Base-by-base conservation (phyloP, 2,329 filamentous ascomycete genomes). In the Pyricularia sp. region DNA sequence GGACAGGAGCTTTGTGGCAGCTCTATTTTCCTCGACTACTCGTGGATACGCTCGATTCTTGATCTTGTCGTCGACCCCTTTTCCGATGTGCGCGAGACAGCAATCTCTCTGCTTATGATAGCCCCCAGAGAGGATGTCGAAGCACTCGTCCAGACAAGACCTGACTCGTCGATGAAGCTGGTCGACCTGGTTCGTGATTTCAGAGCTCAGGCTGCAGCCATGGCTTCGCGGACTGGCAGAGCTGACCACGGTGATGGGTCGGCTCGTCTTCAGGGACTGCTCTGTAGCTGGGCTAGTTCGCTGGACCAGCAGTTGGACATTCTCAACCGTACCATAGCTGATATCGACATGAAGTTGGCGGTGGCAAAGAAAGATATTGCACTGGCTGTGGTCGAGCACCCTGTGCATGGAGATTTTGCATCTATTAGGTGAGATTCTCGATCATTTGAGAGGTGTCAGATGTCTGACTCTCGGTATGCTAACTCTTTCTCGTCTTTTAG, bases 241-340 rank as follows among this genome's bases (percentile, higher is more conserved):
- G 94, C 93, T 14, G 94, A 98, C 76, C 92, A 97, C 77, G 93
- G 94, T 1, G 94, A 99, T 78, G 94, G 94, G 11, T 89, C 95
- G 65, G 94, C 94, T 42, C 88, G 92, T 68, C 83, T 90, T 2
- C 91, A 90, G 70, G 88, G 91, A 59, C 80, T 97, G 20, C 77
- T 93, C 4, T 92, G 89, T 75, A 81, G 82, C 59, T 86, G 88
- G 76, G 81, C 85, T 17, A 75, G 75, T 23, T 77, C 77, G 1
- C 76, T 79, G n/a, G 75, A 82, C 2, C 76, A 78, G 12, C 82
- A 81, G 12, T 71, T 85, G 4, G 76, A 74, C 0, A 80, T 94
- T 12, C 80, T 93, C 1, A 79, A 84, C 30, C 78, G 78, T 1
- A 81, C 94, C 0, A 76, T 93, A 1, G 77, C 79, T 6, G 85